Evolutionary conservation across 2,329 filamentous ascomycete species (phyloP).

Genomic region (Aureobasidium leucospermi): DNA sequence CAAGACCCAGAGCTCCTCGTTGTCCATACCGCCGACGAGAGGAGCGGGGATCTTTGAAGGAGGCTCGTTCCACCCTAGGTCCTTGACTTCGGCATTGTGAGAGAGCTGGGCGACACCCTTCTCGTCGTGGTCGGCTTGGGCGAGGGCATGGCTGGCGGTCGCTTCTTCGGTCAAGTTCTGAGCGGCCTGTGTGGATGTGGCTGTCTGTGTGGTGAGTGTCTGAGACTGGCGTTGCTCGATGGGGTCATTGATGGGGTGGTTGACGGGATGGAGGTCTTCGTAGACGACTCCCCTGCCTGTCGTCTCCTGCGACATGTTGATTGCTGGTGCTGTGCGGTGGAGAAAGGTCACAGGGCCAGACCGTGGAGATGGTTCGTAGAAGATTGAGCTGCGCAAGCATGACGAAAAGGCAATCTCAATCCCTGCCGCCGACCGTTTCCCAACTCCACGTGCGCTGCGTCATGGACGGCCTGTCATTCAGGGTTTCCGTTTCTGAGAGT

Average conservation of each 20-base stretch:
- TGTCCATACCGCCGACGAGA: constrained; percentile 60
- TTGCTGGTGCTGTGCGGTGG: not conserved
- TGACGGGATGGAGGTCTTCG: not conserved
- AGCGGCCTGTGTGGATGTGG: constrained; percentile 7
- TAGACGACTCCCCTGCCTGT: constrained; percentile 5
- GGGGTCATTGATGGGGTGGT: not conserved
- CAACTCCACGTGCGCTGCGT: not conserved
- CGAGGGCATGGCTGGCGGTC: constrained; percentile 42
- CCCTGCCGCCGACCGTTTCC: not conserved
- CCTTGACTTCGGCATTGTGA: constrained; percentile 48
- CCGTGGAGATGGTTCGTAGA: not conserved
- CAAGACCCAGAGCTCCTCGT: constrained; percentile 67
- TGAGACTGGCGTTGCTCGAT: not conserved
- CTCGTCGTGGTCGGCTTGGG: constrained; percentile 35
- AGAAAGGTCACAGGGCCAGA: not conserved
- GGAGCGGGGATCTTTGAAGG: constrained; percentile 49
- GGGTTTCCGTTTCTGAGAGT: too few relatives aligned
- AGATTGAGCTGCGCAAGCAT: not conserved
- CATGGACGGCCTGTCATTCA: not conserved
- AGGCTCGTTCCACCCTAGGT: constrained; percentile 63
- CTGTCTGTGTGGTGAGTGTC: not conserved
- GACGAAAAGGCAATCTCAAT: constrained; percentile 4
- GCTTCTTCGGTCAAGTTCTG: constrained; percentile 33
- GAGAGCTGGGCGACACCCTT: constrained; percentile 38
- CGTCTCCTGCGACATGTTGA: not conserved